These are phyloP conservation scores for Rhinocladiella mackenziei DNA, from an alignment of 2,329 filamentous ascomycete genomes.

Conservation along the genomic window DNA sequence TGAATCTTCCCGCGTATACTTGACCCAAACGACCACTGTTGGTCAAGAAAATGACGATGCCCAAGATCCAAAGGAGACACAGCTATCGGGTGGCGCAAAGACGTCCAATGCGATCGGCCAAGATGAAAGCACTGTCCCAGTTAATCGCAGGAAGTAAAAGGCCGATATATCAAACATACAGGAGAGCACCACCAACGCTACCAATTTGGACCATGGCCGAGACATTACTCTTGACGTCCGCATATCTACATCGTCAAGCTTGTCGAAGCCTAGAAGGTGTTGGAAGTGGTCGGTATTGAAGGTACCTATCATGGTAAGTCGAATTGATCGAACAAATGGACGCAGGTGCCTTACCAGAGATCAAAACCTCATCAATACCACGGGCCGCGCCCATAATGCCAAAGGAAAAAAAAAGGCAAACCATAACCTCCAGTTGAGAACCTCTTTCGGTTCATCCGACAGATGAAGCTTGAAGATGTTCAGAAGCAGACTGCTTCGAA, in stretches of 20 bases:
- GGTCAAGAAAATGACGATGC: slow-evolving; percentile 35
- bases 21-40: slow-evolving; percentile 37
- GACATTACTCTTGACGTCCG: slow-evolving; percentile 37
- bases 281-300: slow-evolving; percentile 32
- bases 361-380: slow-evolving; percentile 29
- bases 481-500: slow-evolving; percentile 34
- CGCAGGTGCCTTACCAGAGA: slow-evolving; percentile 11
- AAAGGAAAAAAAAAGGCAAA: slow-evolving; percentile 29
- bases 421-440: slow-evolving; percentile 35
- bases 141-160: too few relatives aligned
- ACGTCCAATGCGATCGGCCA: slow-evolving; percentile 32
- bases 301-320: slow-evolving; percentile 22
- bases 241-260: slow-evolving; percentile 30
- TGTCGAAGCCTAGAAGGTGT: slow-evolving; percentile 19
- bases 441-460: slow-evolving; percentile 33
- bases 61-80: slow-evolving; percentile 27
- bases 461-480: slow-evolving; percentile 36
- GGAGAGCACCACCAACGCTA: slow-evolving; percentile 36
- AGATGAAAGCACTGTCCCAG: slow-evolving; percentile 27
- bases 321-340: neutral
- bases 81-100: slow-evolving; percentile 24
- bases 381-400: slow-evolving; percentile 30
- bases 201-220: slow-evolving; percentile 42
- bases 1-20: slow-evolving; percentile 44
- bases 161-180: too few relatives aligned